Base-by-base conservation (phyloP, 2,329 filamentous ascomycete genomes). In the Aspergillus ochraceus region DNA sequence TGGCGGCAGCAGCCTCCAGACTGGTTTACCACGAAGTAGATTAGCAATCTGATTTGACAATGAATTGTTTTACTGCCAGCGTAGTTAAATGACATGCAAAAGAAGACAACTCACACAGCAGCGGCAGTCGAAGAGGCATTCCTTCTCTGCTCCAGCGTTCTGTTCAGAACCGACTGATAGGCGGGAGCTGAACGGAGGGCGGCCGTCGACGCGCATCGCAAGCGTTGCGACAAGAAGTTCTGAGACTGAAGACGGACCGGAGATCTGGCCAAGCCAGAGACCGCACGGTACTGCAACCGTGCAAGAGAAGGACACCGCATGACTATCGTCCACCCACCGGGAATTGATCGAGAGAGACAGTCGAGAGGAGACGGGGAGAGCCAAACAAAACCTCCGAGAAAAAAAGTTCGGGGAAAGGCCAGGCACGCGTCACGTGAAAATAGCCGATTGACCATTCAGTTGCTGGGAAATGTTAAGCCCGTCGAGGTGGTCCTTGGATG, bases 1-100 rank as follows among this genome's bases (percentile, higher is more conserved):
- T 81, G 54, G 81, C 79, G 47, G 81, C 79, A 17, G 86, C 86
- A 66, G 86, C 79, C 70, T 87, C 84, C 53, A 83, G 76, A 59
- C 81, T 83, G 26, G 68, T 58, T n/a, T 52, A 36, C 20, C 67
- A 58, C 66, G 42, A 57, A 14, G 52, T 6, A 30, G 30, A 52
- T 64, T 52, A 64, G 55, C 53, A 55, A 61, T 54, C 32, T n/a
- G 20, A 19, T 2, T 11, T 29, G 45, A 24, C 20, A 12, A 22
- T 36, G 11, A 2, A 22, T 24, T 20, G 9, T 2, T 14, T 24
- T 47, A 12, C 22, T 14, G 8, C 2, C 3, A 12, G 17, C 9
- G 12, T 17, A 8, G 32, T 6, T 22, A 60, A 39, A 19, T 36
- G 49, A 20, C 17, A 6, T 14, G 5, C 6, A 26, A 26, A 3